Percentiles rank a stretch among this genome's conserved stretches.
phyloP scores from a whole-genome alignment of 1,139 yeast species.

The Sugiyamaella sp. region DNA sequence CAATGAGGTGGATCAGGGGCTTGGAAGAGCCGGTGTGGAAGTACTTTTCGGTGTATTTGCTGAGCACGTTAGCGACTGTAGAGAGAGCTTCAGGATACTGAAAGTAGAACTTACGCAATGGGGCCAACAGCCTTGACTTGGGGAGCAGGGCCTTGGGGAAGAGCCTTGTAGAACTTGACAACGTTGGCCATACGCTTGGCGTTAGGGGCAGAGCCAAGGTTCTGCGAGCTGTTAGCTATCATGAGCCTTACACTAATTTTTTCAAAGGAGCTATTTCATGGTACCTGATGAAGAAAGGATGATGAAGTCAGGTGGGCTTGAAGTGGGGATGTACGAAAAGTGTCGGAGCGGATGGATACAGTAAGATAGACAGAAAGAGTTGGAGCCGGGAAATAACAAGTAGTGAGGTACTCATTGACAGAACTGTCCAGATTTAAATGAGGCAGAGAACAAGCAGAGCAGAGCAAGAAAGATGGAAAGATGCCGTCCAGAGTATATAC shows the following conservation, averaged over 20 bases:
- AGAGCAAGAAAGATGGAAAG: neutral
- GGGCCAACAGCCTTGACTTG: constrained; percentile 70
- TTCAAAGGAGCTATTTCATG: too few relatives aligned
- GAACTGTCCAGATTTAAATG: too few relatives aligned
- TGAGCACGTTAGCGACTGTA: constrained; percentile 14
- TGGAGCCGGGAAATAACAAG: too few relatives aligned
- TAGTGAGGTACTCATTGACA: too few relatives aligned
- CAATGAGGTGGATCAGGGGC: constrained; percentile 77
- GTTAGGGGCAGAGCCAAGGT: constrained; percentile 92
- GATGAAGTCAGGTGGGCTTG: too few relatives aligned
- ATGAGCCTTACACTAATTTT: neutral
- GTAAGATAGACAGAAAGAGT: too few relatives aligned
- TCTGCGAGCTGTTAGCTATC: constrained; percentile 46
- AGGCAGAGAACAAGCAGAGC: neutral
- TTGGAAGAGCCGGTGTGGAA: constrained; percentile 71
- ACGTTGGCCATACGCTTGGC: constrained; percentile 97
- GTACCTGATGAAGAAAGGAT: too few relatives aligned
- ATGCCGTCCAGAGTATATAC: too few relatives aligned
- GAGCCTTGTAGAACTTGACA: constrained; percentile 91
- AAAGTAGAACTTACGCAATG: constrained; percentile 48
- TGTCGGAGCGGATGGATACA: too few relatives aligned
- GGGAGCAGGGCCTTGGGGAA: constrained; percentile 93
- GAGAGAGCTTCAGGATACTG: too few relatives aligned
- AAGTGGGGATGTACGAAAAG: too few relatives aligned
- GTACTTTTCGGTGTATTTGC: constrained; percentile 64